Evolutionary conservation across 495 filamentous ascomycete genomes (phyloP), one percentile per base, ranked within the genome.

Genomic region (Aspergillus ostianus): DNA sequence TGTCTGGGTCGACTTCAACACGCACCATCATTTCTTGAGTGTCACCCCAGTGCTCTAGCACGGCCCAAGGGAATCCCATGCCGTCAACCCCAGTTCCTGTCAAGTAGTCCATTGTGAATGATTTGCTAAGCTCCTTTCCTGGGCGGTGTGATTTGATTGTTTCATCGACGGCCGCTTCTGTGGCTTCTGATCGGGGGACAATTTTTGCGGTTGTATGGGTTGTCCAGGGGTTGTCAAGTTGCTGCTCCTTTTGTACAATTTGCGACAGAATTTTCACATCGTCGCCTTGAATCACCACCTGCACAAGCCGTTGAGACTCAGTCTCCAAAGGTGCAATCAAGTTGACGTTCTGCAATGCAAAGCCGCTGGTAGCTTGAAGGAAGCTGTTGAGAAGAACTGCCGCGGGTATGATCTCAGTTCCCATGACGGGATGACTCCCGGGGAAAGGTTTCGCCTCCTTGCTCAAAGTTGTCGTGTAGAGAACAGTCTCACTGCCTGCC

Each of bases 41-140:
- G 41, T 70, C 75, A 3, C 70, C 77, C 41, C 67, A 66, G 55
- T 80, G 78, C 51, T 78, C 69, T 1, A 60, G 62, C 2, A 80
- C 72, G 2, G 59, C 61, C 78, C 78, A 81, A 18, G 78, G 78
- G 59, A 80, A 81, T 0, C 68, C 77, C 72, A 79, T 79, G 12
- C 51, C 73, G 5, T 72, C 53, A 4, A 79, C 77, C 27, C 77
- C 77, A 41, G 80, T 71, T 17, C 66, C 64, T 20, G 54, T 60
- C 8, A 80, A 70, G 60, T 77, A 80, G 29, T 78, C 66, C 41
- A 75, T 69, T 10, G 74, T 66, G 61, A 78, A 80, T 17, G 44
- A 64, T 13, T 56, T 19, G 3, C 21, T 46, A 30, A 74, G 64
- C 12, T 63, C 48, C 8, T 19, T 58, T 5, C 53, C 56, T 21